phyloP scores from a whole-genome alignment of 176 grass and related monocot species.

The Musa troglodytarum region DNA sequence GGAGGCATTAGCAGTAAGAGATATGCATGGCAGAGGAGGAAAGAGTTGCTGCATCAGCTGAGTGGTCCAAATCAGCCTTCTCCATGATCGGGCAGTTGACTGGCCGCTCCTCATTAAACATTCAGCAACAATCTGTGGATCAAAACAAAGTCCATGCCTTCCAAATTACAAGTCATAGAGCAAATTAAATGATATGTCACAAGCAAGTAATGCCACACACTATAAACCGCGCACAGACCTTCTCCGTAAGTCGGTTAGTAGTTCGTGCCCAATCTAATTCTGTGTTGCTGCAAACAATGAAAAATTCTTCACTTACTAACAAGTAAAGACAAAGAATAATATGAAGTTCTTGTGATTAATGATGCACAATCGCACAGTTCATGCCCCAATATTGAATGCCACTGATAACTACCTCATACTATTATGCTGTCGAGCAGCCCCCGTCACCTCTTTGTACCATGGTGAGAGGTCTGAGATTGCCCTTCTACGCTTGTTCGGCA shows the following conservation, averaged over 20 bases:
- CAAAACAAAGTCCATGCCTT: neutral
- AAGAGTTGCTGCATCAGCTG: neutral
- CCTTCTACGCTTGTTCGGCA: neutral
- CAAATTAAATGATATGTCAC: neutral
- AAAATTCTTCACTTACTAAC: neutral
- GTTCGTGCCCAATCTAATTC: neutral
- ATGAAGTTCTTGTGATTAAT: neutral
- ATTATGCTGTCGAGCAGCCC: neutral
- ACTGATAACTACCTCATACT: neutral
- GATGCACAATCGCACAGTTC: neutral
- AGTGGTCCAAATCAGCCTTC: neutral
- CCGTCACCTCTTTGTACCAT: neutral
- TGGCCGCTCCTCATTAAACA: neutral
- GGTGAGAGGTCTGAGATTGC: neutral
- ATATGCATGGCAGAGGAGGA: neutral
- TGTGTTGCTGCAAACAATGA: neutral
- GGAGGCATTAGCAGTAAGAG: neutral
- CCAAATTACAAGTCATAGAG: too few species aligned
- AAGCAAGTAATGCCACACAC: neutral
- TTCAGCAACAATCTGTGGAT: neutral
- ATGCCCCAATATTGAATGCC: too few species aligned
- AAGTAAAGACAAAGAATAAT: neutral
- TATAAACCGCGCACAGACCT: neutral
- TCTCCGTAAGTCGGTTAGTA: neutral
- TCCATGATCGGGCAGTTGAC: neutral